phyloP scores from a whole-genome alignment of 495 filamentous ascomycete species.

The Pyrenula massariospora region DNA sequence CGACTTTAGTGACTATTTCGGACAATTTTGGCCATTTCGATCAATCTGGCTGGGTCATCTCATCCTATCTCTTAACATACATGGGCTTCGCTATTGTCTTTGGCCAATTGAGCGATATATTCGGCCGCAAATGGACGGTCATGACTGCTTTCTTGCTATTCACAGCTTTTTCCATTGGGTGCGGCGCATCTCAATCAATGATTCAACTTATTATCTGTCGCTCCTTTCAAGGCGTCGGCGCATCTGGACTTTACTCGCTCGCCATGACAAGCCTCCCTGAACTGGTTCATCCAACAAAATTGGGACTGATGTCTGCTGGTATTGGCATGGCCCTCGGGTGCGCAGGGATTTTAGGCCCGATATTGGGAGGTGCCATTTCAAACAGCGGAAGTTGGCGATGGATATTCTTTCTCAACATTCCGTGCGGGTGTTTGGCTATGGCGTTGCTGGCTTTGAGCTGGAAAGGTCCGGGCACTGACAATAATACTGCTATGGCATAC shows the following conservation, averaged over 20 bases:
- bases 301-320: constrained; percentile 40
- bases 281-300: constrained; percentile 55
- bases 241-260: constrained; percentile 49
- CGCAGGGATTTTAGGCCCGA: constrained; percentile 3
- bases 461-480: background rate
- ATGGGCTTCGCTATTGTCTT: constrained; percentile 38
- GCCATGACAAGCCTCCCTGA: background rate
- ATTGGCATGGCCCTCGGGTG: constrained; percentile 24
- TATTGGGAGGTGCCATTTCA: constrained; percentile 35
- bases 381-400: constrained; percentile 54
- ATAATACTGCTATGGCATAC: background rate
- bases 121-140: constrained; percentile 35
- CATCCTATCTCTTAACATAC: constrained; percentile 41
- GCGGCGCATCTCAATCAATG: constrained; percentile 45
- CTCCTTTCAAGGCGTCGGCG: constrained; percentile 31
- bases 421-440: constrained; percentile 25
- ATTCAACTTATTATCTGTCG: constrained; percentile 46
- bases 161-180: constrained; percentile 41
- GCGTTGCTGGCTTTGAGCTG: constrained; percentile 17
- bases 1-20: constrained; percentile 42
- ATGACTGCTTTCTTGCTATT: constrained; percentile 39
- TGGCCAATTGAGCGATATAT: constrained; percentile 45
- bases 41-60: constrained; percentile 40
- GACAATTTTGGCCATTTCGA: constrained; percentile 33
- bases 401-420: constrained; percentile 59